Evolutionary conservation across 2,329 filamentous ascomycete species (phyloP).

Genomic region (Clathrospora elynae): DNA sequence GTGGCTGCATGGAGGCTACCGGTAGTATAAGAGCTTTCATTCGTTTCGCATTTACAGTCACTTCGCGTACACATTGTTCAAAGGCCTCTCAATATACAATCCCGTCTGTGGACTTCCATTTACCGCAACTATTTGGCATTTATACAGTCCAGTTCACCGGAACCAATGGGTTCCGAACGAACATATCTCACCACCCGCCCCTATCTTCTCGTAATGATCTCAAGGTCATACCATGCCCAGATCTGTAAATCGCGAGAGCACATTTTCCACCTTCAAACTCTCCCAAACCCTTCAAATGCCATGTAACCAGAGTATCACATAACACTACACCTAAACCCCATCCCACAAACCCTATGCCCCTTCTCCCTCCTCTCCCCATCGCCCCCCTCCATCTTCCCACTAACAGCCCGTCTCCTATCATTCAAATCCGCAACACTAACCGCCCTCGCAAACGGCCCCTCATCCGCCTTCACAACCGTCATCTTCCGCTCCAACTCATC

Average conservation of each 20-base stretch:
- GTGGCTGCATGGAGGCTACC: no score
- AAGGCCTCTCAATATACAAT: no score
- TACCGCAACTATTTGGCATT: no score
- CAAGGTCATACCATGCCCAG: no score
- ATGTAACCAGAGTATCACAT: conserved; percentile 19
- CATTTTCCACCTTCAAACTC: background rate
- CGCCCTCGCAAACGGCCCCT: conserved; percentile 30
- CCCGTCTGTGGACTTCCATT: no score
- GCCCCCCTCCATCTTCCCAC: conserved; percentile 6
- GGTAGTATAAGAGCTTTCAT: no score
- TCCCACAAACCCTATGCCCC: conserved; percentile 2
- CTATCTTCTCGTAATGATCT: no score
- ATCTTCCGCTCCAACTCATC: conserved; percentile 43
- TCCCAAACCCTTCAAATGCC: background rate
- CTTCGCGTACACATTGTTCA: no score
- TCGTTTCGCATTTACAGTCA: no score
- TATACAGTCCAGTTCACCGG: no score
- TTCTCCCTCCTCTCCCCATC: conserved; percentile 2
- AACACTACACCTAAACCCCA: conserved; percentile 15
- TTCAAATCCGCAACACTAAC: conserved; percentile 24
- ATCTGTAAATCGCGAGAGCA: background rate
- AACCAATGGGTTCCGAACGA: no score
- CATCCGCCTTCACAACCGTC: conserved; percentile 26
- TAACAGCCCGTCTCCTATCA: conserved; percentile 20
- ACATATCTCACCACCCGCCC: no score